Base-by-base conservation (phyloP, 1,284 basidiomycete species). In the Ceratobasidium sp. region DNA sequence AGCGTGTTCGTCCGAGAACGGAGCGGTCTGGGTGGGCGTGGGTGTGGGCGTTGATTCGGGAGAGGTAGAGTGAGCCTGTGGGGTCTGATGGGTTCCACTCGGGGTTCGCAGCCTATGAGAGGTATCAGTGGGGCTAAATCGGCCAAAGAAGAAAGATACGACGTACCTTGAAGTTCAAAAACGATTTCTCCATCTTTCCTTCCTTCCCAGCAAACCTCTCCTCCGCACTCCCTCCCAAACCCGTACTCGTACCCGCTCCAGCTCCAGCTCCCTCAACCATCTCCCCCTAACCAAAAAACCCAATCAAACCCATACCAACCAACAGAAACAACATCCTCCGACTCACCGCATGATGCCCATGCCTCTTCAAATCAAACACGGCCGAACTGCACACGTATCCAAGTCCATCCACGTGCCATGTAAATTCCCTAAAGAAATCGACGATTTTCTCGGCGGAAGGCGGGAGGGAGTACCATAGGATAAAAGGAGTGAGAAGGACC, bases 361-460 rank as follows among this genome's bases (percentile, higher is more conserved):
- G 94, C 79, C 96, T 87, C 84, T 96, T 91, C 84, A 99, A 98
- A 84, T 99, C 96, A 83, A 99, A 99, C 77, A 98, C 97, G 0
- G 97, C 98, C 85, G 99, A 99, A 79, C 94, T 96, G 84, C 98
- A 99, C 10, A 99, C 95, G 82, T 98, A 97, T 10, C 98, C 97
- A 2, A 98, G 89, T 0, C 96, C 96, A 81, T 98, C 97, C 46
- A 99, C 94, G 84, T 99, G 97, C 0, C 99, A 93, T 0, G 96
- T 95, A 83, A 98, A 99, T 86, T 98, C 96, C 64, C 96, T 90
- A 89, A 98, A 98, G 83, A 99, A 98, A 83, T 99, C 97, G 79
- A 98, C 90, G 80, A 98, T 94, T 0, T 92, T 92, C 7, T 94
- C 93, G 1, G 97, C 94, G 83, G 95, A 97, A 0, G 87, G 87